Base-by-base conservation (phyloP, 139 green algal genomes). In the Volvox reticuliferus region DNA sequence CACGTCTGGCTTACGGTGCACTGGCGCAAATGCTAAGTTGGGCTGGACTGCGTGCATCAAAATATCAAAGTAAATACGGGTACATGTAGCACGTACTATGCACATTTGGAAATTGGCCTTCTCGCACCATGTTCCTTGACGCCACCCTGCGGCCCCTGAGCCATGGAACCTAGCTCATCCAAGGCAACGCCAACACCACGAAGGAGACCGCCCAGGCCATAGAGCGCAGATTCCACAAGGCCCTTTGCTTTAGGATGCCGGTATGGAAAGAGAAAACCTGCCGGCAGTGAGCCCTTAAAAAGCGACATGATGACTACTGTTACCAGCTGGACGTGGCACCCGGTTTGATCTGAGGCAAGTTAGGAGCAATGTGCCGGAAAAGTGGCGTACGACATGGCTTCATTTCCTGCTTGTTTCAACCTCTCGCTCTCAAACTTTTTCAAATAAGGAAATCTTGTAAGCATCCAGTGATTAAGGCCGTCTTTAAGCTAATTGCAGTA, bases 21-120 rank as follows among this genome's bases (percentile, higher is more conserved):
- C 92, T 9, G 94, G 94, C n/a, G 93, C 91, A 86, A 93, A 96
- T 14, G 94, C 94, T 30, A 94, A 88, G 91, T 96, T 96, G 37
- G 94, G 94, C 17, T 90, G 80, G 30, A 95, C 94, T 96, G 91
- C 88, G 86, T 1, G 35, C 65, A 73, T 73, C 65, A 73, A 30
- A 28, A 28, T 73, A 73, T 28, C 2, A 2, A 73, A 28, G 12
- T 73, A 55, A 55, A 55, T 5, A 55, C 9, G 44, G 44, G 5
- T 55, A 55, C 78, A 24, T 61, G 28, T 26, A 75, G 32, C 24
- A 65, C 21, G 30, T 80, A 33, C 33, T 73, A 61, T 14, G 55
- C 44, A 65, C 14, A 44, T 21, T 67, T 28, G 1, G 28, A 33
- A 26, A 20, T 37, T 75, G 68, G 6, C 19, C 33, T 33, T 19